Percentiles rank a stretch among this genome's conserved stretches.
phyloP scores from a whole-genome alignment of 805 yeast species.

The Helenozyma baotianmanensis region DNA sequence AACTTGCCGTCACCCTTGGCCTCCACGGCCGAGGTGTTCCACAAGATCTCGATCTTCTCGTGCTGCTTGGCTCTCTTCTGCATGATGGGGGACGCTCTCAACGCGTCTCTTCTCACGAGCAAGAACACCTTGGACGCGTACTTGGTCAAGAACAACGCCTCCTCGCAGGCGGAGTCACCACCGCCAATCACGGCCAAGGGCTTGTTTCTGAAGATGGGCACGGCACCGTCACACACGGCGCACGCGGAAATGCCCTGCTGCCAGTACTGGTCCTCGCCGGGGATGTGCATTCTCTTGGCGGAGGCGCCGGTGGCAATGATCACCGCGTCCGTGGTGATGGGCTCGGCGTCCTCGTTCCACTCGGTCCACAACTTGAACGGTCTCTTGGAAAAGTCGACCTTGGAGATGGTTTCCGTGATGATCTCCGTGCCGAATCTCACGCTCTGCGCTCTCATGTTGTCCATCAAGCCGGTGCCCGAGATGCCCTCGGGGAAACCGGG shows the following conservation, averaged over 20 bases:
- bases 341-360: constrained; percentile 86
- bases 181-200: constrained; percentile 98
- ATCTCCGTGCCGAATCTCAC: constrained; percentile 86
- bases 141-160: constrained; percentile 93
- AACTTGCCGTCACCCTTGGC: constrained; percentile 94
- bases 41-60: constrained; percentile 87
- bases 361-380: constrained; percentile 98
- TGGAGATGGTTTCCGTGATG: constrained; percentile 91
- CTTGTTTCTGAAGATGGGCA: constrained; percentile 96
- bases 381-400: constrained; percentile 78
- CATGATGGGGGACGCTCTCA: constrained; percentile 96
- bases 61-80: constrained; percentile 83
- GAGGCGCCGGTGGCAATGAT: constrained; percentile 97
- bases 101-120: constrained; percentile 88
- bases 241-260: constrained; percentile 99
- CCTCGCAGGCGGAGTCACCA: constrained; percentile 99
- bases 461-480: constrained; percentile 86
- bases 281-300: constrained; percentile 87
- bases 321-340: constrained; percentile 88
- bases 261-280: constrained; percentile 98
- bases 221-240: constrained; percentile 99
- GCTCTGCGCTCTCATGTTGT: constrained; percentile 87
- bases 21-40: constrained; percentile 78
- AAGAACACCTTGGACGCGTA: constrained; percentile 94
- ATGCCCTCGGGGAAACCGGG: constrained; percentile 98